Evolutionary conservation across 1,284 basidiomycete genomes (phyloP).

Genomic region (Volvariella surrecta): DNA sequence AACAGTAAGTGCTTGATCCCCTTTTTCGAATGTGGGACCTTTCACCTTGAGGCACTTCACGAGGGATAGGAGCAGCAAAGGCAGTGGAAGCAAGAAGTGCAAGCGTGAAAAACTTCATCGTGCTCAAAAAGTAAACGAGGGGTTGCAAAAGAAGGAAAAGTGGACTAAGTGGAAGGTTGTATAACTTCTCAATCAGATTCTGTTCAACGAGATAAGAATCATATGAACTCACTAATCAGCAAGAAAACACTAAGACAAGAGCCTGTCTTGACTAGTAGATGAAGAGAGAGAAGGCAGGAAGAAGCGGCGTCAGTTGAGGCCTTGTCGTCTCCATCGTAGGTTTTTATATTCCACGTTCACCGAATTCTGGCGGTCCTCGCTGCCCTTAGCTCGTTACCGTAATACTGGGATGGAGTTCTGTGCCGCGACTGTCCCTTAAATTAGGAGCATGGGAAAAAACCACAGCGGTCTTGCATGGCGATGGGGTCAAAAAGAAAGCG

Average conservation of each 20-base stretch:
- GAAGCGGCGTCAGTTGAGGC: no score
- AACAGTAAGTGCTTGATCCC: neutral
- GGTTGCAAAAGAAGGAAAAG: neutral
- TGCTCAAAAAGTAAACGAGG: slow-evolving; percentile 19
- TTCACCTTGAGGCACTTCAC: slow-evolving; percentile 61
- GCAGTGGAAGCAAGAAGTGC: slow-evolving; percentile 27
- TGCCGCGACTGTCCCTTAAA: no score
- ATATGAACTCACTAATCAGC: slow-evolving; percentile 9
- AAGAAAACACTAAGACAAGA: slow-evolving; percentile 31
- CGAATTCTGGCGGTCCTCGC: slow-evolving; percentile 47
- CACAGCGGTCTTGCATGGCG: no score
- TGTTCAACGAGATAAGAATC: no score
- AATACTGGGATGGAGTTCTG: slow-evolving; percentile 77
- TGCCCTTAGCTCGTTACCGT: slow-evolving; percentile 78
- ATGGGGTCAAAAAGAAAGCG: no score
- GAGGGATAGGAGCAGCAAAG: slow-evolving; percentile 36
- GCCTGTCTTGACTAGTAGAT: slow-evolving; percentile 44
- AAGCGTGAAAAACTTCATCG: slow-evolving; percentile 34
- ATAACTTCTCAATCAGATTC: no score
- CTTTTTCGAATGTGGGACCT: slow-evolving; percentile 6
- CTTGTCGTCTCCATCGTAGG: no score
- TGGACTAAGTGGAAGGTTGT: no score
- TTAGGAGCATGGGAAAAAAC: no score
- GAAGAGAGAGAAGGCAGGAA: slow-evolving; percentile 22
- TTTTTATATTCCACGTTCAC: slow-evolving; percentile 7